A percentile compares a stretch with the other conserved stretches of the same genome.
These are phyloP conservation scores for Fusarium sp. DNA, from an alignment of 2,329 filamentous ascomycete species.

Conservation along the genomic window DNA sequence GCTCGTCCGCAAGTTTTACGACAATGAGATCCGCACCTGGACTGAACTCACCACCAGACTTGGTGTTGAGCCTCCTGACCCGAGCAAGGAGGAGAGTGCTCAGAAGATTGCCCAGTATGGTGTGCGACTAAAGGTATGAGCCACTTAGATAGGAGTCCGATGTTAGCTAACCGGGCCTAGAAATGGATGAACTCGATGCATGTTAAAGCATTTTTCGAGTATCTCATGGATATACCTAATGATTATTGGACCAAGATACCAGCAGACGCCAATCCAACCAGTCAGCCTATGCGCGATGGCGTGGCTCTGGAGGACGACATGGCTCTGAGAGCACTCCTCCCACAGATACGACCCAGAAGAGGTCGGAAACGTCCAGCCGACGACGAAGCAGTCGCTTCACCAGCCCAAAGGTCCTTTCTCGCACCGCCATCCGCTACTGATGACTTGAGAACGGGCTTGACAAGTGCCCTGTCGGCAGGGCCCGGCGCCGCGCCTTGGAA, in stretches of 20 bases:
- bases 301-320: constrained; percentile 90
- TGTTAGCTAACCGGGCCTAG: constrained; percentile 54
- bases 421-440: constrained; percentile 63
- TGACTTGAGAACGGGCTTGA: constrained; percentile 45
- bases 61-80: constrained; percentile 87
- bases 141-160: constrained; percentile 3
- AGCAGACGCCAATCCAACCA: constrained; percentile 69
- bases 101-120: constrained; percentile 97
- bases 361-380: constrained; percentile 74
- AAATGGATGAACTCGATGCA: constrained; percentile 98
- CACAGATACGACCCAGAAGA: constrained; percentile 75
- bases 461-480: constrained; percentile 63
- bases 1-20: constrained; percentile 81
- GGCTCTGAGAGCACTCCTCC: constrained; percentile 84
- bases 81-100: constrained; percentile 85
- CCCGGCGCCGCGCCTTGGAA: constrained; percentile 51
- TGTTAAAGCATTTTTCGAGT: constrained; percentile 94
- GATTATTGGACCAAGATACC: constrained; percentile 85
- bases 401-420: constrained; percentile 71
- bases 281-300: constrained; percentile 78
- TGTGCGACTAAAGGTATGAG: constrained; percentile 82
- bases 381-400: constrained; percentile 61
- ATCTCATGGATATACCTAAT: constrained; percentile 81
- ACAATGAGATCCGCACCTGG: constrained; percentile 92
- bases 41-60: constrained; percentile 86